Evolutionary conservation across 2,329 filamentous ascomycete genomes (phyloP).

Genomic region (Hymenoscyphus albidus): DNA sequence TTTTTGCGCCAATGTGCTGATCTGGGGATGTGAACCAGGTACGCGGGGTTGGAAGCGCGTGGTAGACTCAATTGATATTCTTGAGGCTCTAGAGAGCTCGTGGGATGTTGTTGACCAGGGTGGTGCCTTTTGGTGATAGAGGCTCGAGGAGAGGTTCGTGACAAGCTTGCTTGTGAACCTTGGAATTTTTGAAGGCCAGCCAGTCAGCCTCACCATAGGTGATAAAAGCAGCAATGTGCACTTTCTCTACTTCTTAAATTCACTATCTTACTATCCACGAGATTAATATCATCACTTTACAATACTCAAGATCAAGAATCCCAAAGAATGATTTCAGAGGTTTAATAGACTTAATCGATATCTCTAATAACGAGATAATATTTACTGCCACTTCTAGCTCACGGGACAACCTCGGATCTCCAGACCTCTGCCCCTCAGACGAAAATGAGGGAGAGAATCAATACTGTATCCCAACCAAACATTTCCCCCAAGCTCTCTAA

Average conservation of each 20-base stretch:
- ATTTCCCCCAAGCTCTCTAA: constrained; percentile 68
- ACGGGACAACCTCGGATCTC: background rate
- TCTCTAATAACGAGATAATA: background rate
- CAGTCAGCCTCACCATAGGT: background rate
- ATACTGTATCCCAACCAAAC: constrained; percentile 84
- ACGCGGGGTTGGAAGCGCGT: background rate
- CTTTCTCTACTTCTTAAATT: background rate
- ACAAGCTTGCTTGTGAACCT: constrained; percentile 3
- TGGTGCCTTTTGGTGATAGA: constrained; percentile 16
- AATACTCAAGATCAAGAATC: no score
- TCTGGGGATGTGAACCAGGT: background rate
- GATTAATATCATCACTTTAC: no score
- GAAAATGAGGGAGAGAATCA: background rate
- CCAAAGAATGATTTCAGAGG: no score
- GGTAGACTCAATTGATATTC: constrained; percentile 15
- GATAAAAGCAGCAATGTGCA: background rate
- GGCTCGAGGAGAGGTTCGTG: constrained; percentile 7
- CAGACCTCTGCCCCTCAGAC: background rate
- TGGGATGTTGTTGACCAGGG: constrained; percentile 10
- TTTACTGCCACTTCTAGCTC: background rate
- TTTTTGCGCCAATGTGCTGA: constrained; percentile 19
- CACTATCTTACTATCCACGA: background rate
- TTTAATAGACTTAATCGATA: background rate
- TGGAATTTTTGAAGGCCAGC: background rate
- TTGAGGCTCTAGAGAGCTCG: constrained; percentile 23